Evolutionary conservation across 1,284 basidiomycete genomes (phyloP), one percentile per base, ranked within the genome.

Genomic region (Ganoderma meredithae): DNA sequence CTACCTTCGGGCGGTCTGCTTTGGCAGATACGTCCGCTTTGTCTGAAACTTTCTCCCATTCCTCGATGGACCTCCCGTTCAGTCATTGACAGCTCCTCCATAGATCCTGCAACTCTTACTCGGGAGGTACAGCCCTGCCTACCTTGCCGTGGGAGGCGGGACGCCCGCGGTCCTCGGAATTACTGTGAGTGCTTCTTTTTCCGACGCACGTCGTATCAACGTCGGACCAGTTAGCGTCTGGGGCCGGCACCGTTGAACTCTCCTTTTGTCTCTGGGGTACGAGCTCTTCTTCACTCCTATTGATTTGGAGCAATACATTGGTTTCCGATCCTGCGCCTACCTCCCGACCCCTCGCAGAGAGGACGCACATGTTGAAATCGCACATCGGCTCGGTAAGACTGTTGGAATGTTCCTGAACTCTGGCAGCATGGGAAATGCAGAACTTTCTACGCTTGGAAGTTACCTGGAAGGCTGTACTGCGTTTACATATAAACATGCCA

Each of bases 1-100:
- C 85, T 87, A 87, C 85, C 85, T 87, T 86, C 84, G 82, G 81
- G 76, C 78, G 80, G 79, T 76, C 78, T 78, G 79, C 83, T 82
- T 84, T 83, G 81, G 82, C 71, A 79, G 80, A 69, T 68, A 66
- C 69, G 76, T 75, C 74, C 77, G 80, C 74, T 81, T 73, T 76
- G 44, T 80, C 81, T 82, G 81, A 81, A 72, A 41, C 56, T 59
- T 60, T 31, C 53, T 60, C 40, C 17, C 33, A 39, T 13, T 25
- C n/a, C 22, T 62, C 60, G 5, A 55, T 55, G 27, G 17, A 15
- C 52, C 27, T 0, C 27, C 52, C 13, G 27, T 31, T 3, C 27
- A 55, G 52, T 55, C 17, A 22, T 27, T 55, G 52, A 55, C 31
- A 52, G 6, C 3, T 27, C 13, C 25, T 52, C 49, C 25, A 27